Evolutionary conservation across 2,329 filamentous ascomycete genomes (phyloP).

Genomic region (Ophiostoma sp.): DNA sequence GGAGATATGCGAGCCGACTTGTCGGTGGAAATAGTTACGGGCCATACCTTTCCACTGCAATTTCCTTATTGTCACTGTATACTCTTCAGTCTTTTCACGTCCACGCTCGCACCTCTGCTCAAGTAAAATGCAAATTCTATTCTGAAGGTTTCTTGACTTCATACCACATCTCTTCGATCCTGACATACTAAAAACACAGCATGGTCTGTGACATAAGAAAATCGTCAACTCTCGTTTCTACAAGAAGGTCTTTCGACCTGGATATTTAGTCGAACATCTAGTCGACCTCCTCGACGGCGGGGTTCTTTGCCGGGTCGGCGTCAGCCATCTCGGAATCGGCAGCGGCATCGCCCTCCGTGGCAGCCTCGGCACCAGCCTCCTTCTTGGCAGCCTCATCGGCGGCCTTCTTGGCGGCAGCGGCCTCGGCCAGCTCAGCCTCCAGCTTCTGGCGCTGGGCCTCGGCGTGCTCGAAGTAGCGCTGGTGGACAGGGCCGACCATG

Average conservation of each 20-base stretch:
- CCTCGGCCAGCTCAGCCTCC: constrained; percentile 71
- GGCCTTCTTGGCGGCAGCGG: constrained; percentile 68
- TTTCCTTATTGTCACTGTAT: not conserved
- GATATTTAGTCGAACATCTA: not conserved
- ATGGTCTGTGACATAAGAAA: not conserved
- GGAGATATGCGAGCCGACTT: not conserved
- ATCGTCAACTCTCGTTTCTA: no score
- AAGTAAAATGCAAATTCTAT: constrained; percentile 6
- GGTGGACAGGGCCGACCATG: constrained; percentile 82
- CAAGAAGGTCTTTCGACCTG: no score
- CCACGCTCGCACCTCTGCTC: not conserved
- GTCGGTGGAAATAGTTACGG: no score
- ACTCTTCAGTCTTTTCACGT: no score
- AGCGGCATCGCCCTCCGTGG: constrained; percentile 36
- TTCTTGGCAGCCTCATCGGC: constrained; percentile 48
- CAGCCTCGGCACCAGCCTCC: constrained; percentile 39
- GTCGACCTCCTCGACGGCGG: constrained; percentile 26
- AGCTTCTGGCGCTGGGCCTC: constrained; percentile 77
- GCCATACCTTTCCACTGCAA: no score
- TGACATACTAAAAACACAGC: constrained; percentile 4
- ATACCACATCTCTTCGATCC: not conserved
- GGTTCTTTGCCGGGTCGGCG: constrained; percentile 41
- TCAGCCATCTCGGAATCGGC: constrained; percentile 62
- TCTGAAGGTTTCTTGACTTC: constrained; percentile 16
- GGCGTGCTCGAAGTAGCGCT: constrained; percentile 92